These are phyloP conservation scores for Farysia itapuensis DNA, from an alignment of 1,284 basidiomycete genomes.

Conservation along the genomic window DNA sequence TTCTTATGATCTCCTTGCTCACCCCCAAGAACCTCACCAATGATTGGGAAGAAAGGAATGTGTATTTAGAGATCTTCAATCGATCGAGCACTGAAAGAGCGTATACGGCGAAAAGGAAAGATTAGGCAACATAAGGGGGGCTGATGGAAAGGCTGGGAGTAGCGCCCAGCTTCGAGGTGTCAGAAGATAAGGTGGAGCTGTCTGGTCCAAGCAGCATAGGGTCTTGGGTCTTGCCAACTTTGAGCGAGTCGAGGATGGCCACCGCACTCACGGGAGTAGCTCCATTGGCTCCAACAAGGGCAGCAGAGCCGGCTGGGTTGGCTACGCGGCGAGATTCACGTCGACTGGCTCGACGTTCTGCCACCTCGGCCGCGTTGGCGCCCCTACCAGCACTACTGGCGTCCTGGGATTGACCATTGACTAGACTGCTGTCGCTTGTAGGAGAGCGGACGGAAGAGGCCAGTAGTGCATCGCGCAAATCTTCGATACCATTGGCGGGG, in stretches of 20 bases:
- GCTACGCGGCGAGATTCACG: constrained; percentile 20
- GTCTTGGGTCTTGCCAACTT: constrained; percentile 28
- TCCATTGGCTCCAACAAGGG: constrained; percentile 8
- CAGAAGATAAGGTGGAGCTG: constrained; percentile 4
- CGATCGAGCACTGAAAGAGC: too few relatives aligned
- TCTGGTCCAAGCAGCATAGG: constrained; percentile 14
- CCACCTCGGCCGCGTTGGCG: constrained; percentile 4
- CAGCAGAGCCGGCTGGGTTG: not conserved
- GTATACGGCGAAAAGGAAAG: too few relatives aligned
- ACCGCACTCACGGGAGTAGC: constrained; percentile 14
- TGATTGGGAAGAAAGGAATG: too few relatives aligned
- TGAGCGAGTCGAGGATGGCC: constrained; percentile 35
- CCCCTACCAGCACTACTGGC: not conserved
- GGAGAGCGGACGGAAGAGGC: constrained; percentile 9
- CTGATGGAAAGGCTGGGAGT: constrained; percentile 3
- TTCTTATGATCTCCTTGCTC: too few relatives aligned
- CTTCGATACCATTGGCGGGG: constrained; percentile 30
- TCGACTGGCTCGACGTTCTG: constrained; percentile 21
- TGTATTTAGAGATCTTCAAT: too few relatives aligned
- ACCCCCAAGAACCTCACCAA: too few relatives aligned
- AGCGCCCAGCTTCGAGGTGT: not conserved
- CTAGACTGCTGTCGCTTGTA: not conserved
- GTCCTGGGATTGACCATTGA: not conserved
- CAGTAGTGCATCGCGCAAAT: constrained; percentile 36
- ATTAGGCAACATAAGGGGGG: constrained; percentile 32